Evolutionary conservation across 208 protist species (phyloP), one percentile per base, ranked within the genome.

Genomic region (Leishmania mexicana): DNA sequence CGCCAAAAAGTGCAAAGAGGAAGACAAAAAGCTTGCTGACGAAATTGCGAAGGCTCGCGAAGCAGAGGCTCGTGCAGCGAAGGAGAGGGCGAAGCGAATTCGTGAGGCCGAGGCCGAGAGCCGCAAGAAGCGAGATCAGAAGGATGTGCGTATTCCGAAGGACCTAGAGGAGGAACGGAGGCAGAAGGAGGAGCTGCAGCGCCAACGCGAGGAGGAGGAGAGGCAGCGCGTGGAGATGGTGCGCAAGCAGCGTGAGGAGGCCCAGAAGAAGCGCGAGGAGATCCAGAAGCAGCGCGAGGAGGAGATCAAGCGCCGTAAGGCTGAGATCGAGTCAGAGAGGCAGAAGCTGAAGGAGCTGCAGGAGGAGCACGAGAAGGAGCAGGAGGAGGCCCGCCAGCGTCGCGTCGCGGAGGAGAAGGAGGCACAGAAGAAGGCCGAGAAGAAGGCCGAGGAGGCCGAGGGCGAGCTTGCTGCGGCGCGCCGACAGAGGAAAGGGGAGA

Each of bases 291-390:
- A 87, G 80, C 79, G 81, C 53, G 83, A 85, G 58, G 83, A 89
- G 77, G 83, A 89, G 78, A 83, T 87, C 67, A 89, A 89, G 86
- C 83, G 80, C 75, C 81, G 78, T 31, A 83, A 87, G 65, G 77
- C 82, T 28, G 78, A 65, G 38, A 13, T 81, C 24, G 85, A 88
- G 51, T 75, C 65, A 10, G 85, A 88, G 75, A 82, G 77, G 81
- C 62, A 85, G 83, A 74, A 75, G 60, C 76, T 85, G 60, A 86
- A 87, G 81, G 81, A 91, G 80, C 60, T 84, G 47, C 77, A 87
- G 82, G 81, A 91, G 75, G 75, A 85, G 54, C 77, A 79, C 40
- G 85, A 88, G 76, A 84, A 86, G 84, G 81, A 85, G 72, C 73
- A 81, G 68, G 84, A 86, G 57, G 83, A 87, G 60, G 80, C 76